phyloP scores from a whole-genome alignment of 108 stramenopile species.

The Bacterosira constricta region DNA sequence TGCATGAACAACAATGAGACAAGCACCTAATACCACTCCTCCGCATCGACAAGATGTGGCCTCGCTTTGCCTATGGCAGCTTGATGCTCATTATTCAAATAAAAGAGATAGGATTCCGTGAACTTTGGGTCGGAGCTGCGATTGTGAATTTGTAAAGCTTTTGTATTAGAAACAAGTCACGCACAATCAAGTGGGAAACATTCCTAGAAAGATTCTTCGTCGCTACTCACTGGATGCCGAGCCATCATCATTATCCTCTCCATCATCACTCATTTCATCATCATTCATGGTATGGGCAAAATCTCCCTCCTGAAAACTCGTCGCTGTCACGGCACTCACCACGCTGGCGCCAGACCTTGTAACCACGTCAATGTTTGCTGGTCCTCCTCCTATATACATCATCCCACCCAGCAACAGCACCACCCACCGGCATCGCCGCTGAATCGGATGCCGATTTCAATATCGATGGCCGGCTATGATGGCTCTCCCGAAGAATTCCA shows the following conservation, averaged over 20 bases:
- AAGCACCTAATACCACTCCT: no score
- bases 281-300: conserved; percentile 24
- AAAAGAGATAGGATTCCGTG: conserved; percentile 33
- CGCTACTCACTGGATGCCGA: conserved; percentile 34
- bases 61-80: no score
- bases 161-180: neutral
- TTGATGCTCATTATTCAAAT: no score
- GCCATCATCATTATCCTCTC: conserved; percentile 35
- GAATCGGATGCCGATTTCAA: neutral
- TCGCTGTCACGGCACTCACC: conserved; percentile 53
- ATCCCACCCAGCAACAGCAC: conserved; percentile 33
- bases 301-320: conserved; percentile 43
- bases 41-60: no score
- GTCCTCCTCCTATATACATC: conserved; percentile 17
- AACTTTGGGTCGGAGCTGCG: conserved; percentile 16
- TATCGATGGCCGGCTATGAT: conserved; percentile 10
- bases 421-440: conserved; percentile 6
- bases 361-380: conserved; percentile 46
- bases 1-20: no score
- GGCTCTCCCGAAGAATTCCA: conserved; percentile 34
- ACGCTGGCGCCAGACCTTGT: conserved; percentile 54
- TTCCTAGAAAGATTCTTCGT: no score
- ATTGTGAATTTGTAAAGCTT: neutral
- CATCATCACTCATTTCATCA: conserved; percentile 12
- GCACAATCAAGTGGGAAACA: neutral